Percentiles rank a stretch among this genome's conserved stretches.
Evolutionary conservation across 2,329 filamentous ascomycete genomes (phyloP).

Genomic region (Apiospora kogelbergensis): DNA sequence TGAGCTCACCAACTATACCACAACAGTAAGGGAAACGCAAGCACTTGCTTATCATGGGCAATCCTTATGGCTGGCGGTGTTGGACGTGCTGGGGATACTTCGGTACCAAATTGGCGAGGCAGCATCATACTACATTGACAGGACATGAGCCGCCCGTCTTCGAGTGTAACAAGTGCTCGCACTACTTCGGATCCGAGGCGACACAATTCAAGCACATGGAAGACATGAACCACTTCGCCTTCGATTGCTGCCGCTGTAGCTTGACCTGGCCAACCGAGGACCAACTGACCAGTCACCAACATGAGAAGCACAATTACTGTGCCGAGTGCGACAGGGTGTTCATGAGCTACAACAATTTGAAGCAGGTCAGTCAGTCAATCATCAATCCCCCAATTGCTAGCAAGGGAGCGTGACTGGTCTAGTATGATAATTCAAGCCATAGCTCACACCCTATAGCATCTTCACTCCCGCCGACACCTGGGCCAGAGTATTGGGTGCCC

Average conservation of each 20-base stretch:
- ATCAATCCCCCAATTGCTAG: neutral
- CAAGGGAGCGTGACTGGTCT: neutral
- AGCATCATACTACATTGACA: conserved; percentile 18
- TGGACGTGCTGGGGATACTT: conserved; percentile 21
- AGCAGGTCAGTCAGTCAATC: conserved; percentile 26
- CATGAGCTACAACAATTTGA: conserved; percentile 27
- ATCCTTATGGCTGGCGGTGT: conserved; percentile 14
- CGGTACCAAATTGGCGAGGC: conserved; percentile 12
- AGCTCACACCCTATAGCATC: conserved; percentile 42
- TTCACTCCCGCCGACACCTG: conserved; percentile 51
- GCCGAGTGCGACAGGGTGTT: conserved; percentile 34
- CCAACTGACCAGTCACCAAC: conserved; percentile 26
- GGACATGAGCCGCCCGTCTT: conserved; percentile 14
- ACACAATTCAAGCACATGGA: conserved; percentile 30
- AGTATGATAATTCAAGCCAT: neutral
- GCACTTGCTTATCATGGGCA: neutral
- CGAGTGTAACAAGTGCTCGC: conserved; percentile 22
- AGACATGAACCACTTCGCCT: conserved; percentile 27
- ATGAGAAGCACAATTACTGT: conserved; percentile 33
- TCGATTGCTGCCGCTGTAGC: conserved; percentile 29
- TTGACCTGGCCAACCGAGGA: conserved; percentile 18
- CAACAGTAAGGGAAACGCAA: neutral
- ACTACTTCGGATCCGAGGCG: conserved; percentile 14
- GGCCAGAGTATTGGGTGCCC: conserved; percentile 48
- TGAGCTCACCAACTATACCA: neutral